Base-by-base conservation (phyloP, 2,329 filamentous ascomycete genomes). In the Cercospora sp. region DNA sequence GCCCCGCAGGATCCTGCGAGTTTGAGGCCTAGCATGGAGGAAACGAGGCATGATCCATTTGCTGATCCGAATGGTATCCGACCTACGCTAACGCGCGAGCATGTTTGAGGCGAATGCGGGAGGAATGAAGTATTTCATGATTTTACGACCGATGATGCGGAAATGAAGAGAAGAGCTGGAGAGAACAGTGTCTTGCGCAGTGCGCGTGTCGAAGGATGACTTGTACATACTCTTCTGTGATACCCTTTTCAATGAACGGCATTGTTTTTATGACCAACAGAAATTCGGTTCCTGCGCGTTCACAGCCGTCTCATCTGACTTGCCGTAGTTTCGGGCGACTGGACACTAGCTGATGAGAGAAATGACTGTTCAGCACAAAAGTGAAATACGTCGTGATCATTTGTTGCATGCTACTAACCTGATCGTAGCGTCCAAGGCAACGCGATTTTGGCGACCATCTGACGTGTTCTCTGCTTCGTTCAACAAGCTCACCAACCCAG, bases 51-150 rank as follows among this genome's bases (percentile, higher is more conserved):
- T 59, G 64, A 59, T 57, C 58, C 78, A 20, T 81, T 20, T 73
- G 72, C 81, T 31, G 78, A 78, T 67, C 79, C 79, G 73, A 76
- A 78, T 75, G 68, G 77, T 0, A 42, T 69, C 61, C 70, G 81
- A 71, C 81, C 84, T 3, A 83, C 84, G 48, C 78, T 80, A 75
- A 78, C 82, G 59, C 73, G 80, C 58, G 84, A 87, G 74, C 80
- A 80, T 69, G 81, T 87, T 59, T 87, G 69, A 45, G 9, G 60
- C 13, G 28, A 31, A n/a, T 18, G 26, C 20, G 48, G 20, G 10
- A 23, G 13, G 13, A 28, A 58, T 3, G 20, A 13, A 23, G 2
- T 51, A 20, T 23, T 48, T 48, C 16, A 51, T 51, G 45, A 51
- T 23, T 18, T 20, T 48, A 48, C 20, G 9, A 48, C 20, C 42